phyloP scores from a whole-genome alignment of 768 basidiomycete genomes.

The Russula emetica region DNA sequence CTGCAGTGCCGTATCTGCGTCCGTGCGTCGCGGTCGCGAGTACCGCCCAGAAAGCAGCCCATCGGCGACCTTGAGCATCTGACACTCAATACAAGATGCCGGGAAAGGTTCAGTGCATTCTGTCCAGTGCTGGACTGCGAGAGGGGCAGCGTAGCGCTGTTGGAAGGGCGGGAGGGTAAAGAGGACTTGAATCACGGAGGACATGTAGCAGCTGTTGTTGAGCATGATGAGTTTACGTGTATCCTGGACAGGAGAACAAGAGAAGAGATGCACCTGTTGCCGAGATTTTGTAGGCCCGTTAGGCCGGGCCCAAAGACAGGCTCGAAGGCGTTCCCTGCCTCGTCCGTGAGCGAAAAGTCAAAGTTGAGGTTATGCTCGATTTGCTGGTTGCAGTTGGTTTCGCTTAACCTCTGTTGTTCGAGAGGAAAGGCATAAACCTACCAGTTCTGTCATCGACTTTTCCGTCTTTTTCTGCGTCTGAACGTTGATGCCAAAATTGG shows the following conservation, averaged over 20 bases:
- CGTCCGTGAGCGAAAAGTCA: conserved; percentile 86
- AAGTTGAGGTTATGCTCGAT: conserved; percentile 94
- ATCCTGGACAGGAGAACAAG: neutral
- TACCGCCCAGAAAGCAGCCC: conserved; percentile 92
- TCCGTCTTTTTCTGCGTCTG: conserved; percentile 88
- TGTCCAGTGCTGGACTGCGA: conserved; percentile 48
- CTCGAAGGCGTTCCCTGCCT: conserved; percentile 81
- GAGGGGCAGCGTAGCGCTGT: conserved; percentile 54
- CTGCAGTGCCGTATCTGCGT: conserved; percentile 27
- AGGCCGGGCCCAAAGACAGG: conserved; percentile 86
- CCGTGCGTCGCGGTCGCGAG: conserved; percentile 52
- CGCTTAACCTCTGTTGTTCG: neutral
- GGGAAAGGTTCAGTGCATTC: conserved; percentile 60
- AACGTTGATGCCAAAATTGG: conserved; percentile 84
- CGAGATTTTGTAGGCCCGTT: conserved; percentile 87
- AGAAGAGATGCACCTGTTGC: conserved; percentile 60
- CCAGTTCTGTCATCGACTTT: conserved; percentile 94
- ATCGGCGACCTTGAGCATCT: conserved; percentile 88
- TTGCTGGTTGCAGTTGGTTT: conserved; percentile 49
- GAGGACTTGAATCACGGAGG: conserved; percentile 82
- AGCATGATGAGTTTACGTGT: conserved; percentile 5
- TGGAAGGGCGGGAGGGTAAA: conserved; percentile 80
- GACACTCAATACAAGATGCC: conserved; percentile 56
- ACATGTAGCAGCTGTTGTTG: conserved; percentile 84
- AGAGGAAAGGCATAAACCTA: conserved; percentile 35